Evolutionary conservation across 2,329 filamentous ascomycete genomes (phyloP).

Genomic region (Basipetospora chlamydospora): DNA sequence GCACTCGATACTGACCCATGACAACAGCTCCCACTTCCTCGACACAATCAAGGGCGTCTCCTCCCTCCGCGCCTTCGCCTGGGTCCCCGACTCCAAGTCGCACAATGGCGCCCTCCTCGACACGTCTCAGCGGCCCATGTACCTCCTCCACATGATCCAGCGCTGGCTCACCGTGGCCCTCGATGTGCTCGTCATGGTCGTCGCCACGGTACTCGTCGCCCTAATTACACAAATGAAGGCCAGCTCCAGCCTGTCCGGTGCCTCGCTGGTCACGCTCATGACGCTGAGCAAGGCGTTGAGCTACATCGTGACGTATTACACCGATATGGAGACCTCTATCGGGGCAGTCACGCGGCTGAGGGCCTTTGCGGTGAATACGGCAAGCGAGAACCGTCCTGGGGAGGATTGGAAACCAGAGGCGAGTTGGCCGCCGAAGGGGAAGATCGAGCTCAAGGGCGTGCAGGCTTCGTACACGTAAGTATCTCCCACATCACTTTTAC

Average conservation of each 20-base stretch:
- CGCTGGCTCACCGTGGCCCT: constrained; percentile 40
- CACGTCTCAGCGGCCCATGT: constrained; percentile 39
- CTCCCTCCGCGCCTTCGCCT: constrained; percentile 43
- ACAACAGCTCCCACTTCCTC: constrained; percentile 36
- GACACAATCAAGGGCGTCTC: constrained; percentile 40
- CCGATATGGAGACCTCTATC: constrained; percentile 15
- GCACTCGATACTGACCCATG: no score
- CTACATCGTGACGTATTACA: constrained; percentile 18
- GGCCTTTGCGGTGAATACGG: constrained; percentile 13
- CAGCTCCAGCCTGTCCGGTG: constrained; percentile 23
- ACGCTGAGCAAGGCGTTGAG: constrained; percentile 17
- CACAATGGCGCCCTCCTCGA: constrained; percentile 34
- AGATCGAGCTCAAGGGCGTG: constrained; percentile 16
- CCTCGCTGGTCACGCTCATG: constrained; percentile 23
- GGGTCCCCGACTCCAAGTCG: constrained; percentile 26
- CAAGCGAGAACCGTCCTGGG: constrained; percentile 11
- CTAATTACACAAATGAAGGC: constrained; percentile 28
- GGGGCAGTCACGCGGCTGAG: constrained; percentile 15
- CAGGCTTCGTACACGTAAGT: constrained; percentile 18
- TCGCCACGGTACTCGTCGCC: constrained; percentile 31
- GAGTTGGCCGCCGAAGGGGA: constrained; percentile 18
- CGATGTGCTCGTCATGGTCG: constrained; percentile 30
- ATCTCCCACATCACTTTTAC: no score
- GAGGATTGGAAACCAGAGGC: constrained; percentile 10
- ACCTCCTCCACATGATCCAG: constrained; percentile 42